Conservation (phyloP, 768 basidiomycete species). For the Kwoniella europaea region DNA sequence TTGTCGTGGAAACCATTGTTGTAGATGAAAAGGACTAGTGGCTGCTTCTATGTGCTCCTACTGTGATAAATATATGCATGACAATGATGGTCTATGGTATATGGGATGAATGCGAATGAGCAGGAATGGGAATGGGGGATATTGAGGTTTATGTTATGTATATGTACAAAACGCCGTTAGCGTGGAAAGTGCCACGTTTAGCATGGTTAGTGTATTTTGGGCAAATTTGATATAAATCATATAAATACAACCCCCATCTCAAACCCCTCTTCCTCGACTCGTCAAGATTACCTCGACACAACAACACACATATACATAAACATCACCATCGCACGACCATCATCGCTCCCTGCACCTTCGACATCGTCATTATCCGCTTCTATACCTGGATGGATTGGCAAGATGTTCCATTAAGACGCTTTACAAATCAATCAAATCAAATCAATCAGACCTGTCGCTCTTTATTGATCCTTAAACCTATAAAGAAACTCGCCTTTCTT, state of each 20-base stretch:
- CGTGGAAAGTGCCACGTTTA: slow-evolving; percentile 13
- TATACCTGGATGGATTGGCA: background rate
- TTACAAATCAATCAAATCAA: background rate
- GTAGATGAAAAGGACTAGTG: background rate
- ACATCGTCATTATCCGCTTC: background rate
- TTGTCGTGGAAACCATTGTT: slow-evolving; percentile 1
- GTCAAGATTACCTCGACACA: background rate
- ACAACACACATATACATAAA: background rate
- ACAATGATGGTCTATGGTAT: background rate
- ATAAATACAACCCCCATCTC: background rate
- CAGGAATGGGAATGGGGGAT: background rate
- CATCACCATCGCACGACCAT: background rate
- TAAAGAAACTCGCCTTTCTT: background rate
- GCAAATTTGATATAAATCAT: background rate
- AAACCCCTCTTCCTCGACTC: slow-evolving; percentile 7
- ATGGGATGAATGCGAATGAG: background rate
- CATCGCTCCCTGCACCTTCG: background rate
- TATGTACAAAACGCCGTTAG: slow-evolving; percentile 8
- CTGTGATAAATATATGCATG: background rate
- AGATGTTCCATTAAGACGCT: background rate
- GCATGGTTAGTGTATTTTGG: background rate
- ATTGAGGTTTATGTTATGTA: background rate
- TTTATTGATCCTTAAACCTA: background rate
- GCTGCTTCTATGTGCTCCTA: background rate
- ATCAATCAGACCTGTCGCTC: background rate